These are phyloP conservation scores for Mortierella sp. DNA, from an alignment of 371 early-diverging fungal species.

Conservation along the genomic window DNA sequence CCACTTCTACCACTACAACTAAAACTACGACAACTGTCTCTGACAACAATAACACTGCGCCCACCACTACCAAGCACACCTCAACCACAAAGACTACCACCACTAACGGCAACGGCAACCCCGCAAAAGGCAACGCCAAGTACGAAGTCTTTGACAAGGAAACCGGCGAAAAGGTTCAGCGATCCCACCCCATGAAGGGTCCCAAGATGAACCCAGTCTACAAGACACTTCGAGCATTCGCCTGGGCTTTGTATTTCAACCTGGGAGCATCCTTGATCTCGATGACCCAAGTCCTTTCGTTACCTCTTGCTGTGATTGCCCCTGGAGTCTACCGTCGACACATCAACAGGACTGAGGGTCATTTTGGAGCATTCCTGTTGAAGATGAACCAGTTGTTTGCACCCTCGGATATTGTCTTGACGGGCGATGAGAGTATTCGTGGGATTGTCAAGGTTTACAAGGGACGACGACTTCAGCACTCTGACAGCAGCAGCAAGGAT, in stretches of 20 bases:
- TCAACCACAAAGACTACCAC: constrained; percentile 6
- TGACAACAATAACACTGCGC: constrained; percentile 13
- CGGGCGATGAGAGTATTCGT: constrained; percentile 64
- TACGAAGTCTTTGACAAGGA: constrained; percentile 9
- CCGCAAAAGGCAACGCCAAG: constrained; percentile 4
- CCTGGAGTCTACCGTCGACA: constrained; percentile 62
- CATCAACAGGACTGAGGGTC: constrained; percentile 68
- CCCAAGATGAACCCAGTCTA: constrained; percentile 55
- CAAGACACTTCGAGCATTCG: constrained; percentile 37
- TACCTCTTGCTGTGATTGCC: constrained; percentile 38
- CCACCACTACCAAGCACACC: constrained; percentile 12
- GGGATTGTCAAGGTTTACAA: constrained; percentile 42
- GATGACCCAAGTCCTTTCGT: constrained; percentile 44
- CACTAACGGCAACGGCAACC: background rate
- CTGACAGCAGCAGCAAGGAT: constrained; percentile 19
- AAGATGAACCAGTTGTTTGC: constrained; percentile 75
- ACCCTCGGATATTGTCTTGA: constrained; percentile 73
- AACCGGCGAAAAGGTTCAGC: background rate
- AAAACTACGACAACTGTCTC: constrained; percentile 2
- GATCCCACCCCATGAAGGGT: constrained; percentile 8
- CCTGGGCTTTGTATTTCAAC: constrained; percentile 50
- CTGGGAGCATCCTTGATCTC: constrained; percentile 49
- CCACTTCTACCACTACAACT: constrained; percentile 11
- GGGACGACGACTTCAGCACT: constrained; percentile 21
- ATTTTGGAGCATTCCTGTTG: constrained; percentile 75